Percentiles rank a stretch among this genome's conserved stretches.
Evolutionary conservation across 371 early-diverging fungal species (phyloP).

Genomic region (Mortierella sp.): DNA sequence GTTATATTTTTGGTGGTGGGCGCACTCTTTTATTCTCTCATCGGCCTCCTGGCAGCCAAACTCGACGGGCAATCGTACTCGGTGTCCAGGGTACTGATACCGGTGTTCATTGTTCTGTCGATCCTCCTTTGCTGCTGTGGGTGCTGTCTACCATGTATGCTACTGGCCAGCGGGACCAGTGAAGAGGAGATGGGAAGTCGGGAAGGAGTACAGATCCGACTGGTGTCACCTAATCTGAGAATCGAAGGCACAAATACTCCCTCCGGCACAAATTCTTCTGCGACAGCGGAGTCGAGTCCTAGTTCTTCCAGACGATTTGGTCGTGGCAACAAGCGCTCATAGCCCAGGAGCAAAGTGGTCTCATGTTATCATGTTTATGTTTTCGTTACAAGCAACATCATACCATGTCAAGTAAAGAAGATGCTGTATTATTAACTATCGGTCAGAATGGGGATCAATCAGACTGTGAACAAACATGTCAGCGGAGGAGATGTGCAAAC

Average conservation of each 20-base stretch:
- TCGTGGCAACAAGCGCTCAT: neutral
- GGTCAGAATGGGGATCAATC: too few species aligned
- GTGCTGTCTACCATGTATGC: slow-evolving; percentile 77
- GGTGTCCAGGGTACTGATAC: slow-evolving; percentile 77
- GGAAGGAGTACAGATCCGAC: slow-evolving; percentile 18
- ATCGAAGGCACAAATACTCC: slow-evolving; percentile 1
- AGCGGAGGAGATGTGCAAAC: too few species aligned
- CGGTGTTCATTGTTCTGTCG: slow-evolving; percentile 82
- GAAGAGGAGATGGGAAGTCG: slow-evolving; percentile 16
- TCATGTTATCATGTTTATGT: too few species aligned
- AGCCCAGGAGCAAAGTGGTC: too few species aligned
- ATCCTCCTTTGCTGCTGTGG: slow-evolving; percentile 76
- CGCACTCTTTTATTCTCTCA: slow-evolving; percentile 72
- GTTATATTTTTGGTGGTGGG: slow-evolving; percentile 63
- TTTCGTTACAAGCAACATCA: too few species aligned
- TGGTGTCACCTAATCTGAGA: slow-evolving; percentile 19
- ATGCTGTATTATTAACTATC: too few species aligned
- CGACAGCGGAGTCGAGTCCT: neutral
- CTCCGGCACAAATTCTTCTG: neutral
- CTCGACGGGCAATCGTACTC: slow-evolving; percentile 66
- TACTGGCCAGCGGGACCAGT: slow-evolving; percentile 18
- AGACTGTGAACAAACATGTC: too few species aligned
- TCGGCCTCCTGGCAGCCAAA: slow-evolving; percentile 77
- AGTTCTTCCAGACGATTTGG: neutral
- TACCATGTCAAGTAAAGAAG: too few species aligned